Base-by-base conservation (phyloP, 192 early-diverging fungal species). In the Backusella tuberculispora region DNA sequence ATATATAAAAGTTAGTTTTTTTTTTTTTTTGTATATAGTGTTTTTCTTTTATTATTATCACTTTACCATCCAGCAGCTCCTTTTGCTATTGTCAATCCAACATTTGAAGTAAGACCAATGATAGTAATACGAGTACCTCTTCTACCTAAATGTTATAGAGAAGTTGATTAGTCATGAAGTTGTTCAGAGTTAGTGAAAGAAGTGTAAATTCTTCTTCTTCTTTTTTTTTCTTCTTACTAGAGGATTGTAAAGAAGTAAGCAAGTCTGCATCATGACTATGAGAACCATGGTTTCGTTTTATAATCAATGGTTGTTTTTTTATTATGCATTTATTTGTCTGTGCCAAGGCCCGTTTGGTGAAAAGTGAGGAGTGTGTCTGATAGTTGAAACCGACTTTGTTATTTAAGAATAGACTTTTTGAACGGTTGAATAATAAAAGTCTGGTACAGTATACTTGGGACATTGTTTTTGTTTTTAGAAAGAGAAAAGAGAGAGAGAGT, bases 51-150 rank as follows among this genome's bases (percentile, higher is more conserved):
- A 24, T 43, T 29, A 34, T 50, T 72, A 42, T 43, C 15, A n/a
- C 67, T 63, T 38, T 81, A 85, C 83, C 86, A 81, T 6, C 90
- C 90, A 9, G 89, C 90, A n/a, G 84, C 66, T 17, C 90, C 90
- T 74, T 92, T 92, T 29, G 84, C 77, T 64, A 85, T 83, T 12
- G 86, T 87, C 75, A 92, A 80, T 0, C 87, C 85, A 44, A 92
- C 66, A 75, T 92, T 92, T 4, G 88, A 84, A 1, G 76, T 87
- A 74, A 92, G 83, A n/a, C 90, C 90, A 21, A 90, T 84, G 19
- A 92, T 74, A 15, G 90, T 92, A 46, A 92, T 90, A 4, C 88
- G 87, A 37, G 87, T 85, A n/a, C 90, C 90, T 24, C 69, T 84
- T 79, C 80, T 87, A 43, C 75, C 80, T 85, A 69, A 4, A 10